A percentile compares a stretch with the other conserved stretches of the same genome.
phyloP scores from a whole-genome alignment of 371 early-diverging fungal genomes.

The Basidiobolus meristosporus region DNA sequence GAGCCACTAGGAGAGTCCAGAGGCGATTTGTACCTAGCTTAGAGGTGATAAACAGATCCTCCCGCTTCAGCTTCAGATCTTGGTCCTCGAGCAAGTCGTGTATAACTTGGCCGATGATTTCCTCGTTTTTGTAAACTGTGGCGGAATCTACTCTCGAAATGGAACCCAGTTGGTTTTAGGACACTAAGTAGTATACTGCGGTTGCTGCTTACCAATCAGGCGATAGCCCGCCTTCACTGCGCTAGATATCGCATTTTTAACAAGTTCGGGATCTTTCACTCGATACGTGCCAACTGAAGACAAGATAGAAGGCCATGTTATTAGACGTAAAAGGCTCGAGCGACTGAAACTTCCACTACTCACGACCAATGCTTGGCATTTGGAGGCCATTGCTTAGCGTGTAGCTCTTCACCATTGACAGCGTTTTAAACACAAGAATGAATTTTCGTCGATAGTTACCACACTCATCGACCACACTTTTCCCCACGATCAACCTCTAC shows the following conservation, averaged over 20 bases:
- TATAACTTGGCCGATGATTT: slow-evolving; percentile 47
- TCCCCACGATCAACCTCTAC: too few relatives aligned
- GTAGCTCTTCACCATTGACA: neutral
- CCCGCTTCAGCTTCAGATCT: slow-evolving; percentile 30
- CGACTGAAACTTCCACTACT: slow-evolving; percentile 3
- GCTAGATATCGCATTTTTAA: slow-evolving; percentile 20
- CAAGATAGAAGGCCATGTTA: neutral
- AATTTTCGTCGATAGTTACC: too few relatives aligned
- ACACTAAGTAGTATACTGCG: neutral
- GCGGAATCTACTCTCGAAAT: slow-evolving; percentile 31
- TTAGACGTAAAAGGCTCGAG: neutral
- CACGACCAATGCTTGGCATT: slow-evolving; percentile 30
- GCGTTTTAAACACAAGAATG: too few relatives aligned
- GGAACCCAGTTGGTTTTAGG: neutral
- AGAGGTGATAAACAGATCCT: slow-evolving; percentile 83
- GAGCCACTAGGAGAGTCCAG: slow-evolving; percentile 2
- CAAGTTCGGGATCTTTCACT: slow-evolving; percentile 21
- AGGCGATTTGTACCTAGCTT: slow-evolving; percentile 89
- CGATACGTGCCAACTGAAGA: slow-evolving; percentile 51
- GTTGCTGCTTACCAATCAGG: slow-evolving; percentile 29
- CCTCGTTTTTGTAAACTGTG: slow-evolving; percentile 73
- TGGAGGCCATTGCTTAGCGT: slow-evolving; percentile 22
- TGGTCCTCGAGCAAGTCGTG: slow-evolving; percentile 30
- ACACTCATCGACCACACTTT: too few relatives aligned
- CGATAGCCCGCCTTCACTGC: slow-evolving; percentile 46